Evolutionary conservation across 2,329 filamentous ascomycete genomes (phyloP), one percentile per base, ranked within the genome.

Genomic region (Fusarium multiceps): DNA sequence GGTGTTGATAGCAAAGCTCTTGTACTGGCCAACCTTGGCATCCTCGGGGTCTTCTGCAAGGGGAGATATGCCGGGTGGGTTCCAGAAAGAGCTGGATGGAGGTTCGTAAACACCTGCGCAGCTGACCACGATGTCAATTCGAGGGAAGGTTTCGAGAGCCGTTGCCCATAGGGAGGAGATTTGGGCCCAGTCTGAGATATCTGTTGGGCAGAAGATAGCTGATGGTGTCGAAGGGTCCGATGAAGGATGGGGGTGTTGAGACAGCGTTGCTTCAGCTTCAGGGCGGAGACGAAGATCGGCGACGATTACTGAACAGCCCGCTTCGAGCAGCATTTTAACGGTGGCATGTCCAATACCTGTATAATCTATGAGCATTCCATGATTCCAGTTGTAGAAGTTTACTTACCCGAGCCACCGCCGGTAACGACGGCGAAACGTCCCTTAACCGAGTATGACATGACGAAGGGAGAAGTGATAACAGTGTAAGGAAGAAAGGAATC

Each of bases 51-150:
- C 75, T 40, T 68, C n/a, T 0, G 76, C 40, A 2, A 70, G 47
- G 1, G 72, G 46, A 0, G 67, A 72, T 9, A 75, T 65, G 6
- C 75, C 76, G 0, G 75, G 76, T 0, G 72, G 59, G 23, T 73
- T 61, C 75, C 75, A 78, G 53, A 79, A 78, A 10, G 66, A 56
- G 10, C 62, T 72, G 4, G 49, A 69, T 4, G 74, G 73, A 4
- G 77, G 74, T 54, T 79, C 77, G 16, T 74, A 78, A 13, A 90
- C 78, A 0, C 89, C 89, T 4, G 90, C 88, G 55, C 86, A 86
- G 71, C 90, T 90, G 14, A 90, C 80, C 1, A 91, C 77, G 42
- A 91, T 87, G 69, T 91, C 86, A 4, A 91, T 72, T 13, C 84
- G 79, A 1, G 85, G 86, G 64, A 86, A 90, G 1, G 75, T 72